phyloP scores from a whole-genome alignment of 106 monocot species.

The Dendrobium nobile region DNA sequence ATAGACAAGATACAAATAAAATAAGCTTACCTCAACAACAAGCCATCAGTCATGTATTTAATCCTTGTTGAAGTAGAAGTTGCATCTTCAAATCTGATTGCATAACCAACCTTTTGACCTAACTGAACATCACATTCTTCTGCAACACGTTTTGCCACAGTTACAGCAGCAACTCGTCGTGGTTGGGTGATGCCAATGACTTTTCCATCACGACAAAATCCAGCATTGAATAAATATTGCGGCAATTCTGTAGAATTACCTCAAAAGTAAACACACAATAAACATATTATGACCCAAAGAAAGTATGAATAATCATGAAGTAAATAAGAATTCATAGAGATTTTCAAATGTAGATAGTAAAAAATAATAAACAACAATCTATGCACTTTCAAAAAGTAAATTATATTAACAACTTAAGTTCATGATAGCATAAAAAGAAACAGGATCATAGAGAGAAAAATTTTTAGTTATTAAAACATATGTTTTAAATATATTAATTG shows the following conservation, averaged over 20 bases:
- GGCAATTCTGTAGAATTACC: conserved; percentile 62
- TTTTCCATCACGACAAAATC: conserved; percentile 63
- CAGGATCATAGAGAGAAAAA: no score
- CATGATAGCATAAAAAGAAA: not conserved
- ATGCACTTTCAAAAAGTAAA: not conserved
- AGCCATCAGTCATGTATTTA: conserved; percentile 98
- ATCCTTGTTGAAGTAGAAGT: conserved; percentile 76
- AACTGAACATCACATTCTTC: conserved; percentile 88
- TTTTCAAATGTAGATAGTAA: not conserved
- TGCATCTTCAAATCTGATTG: conserved; percentile 90
- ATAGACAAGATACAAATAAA: not conserved
- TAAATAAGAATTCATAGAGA: not conserved
- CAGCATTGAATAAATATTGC: conserved; percentile 80
- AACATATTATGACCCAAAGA: conserved; percentile 2
- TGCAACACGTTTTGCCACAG: conserved; percentile 93
- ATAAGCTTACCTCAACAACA: conserved; percentile 73
- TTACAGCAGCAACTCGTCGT: conserved; percentile 87
- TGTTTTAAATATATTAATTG: no score
- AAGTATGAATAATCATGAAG: not conserved
- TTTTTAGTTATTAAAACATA: no score
- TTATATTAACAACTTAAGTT: not conserved
- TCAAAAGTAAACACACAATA: not conserved
- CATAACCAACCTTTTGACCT: conserved; percentile 88
- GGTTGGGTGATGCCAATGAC: conserved; percentile 95
- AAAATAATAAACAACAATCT: not conserved